A percentile compares a stretch with the other conserved stretches of the same genome.
These are phyloP conservation scores for Neurospora sp. DNA, from an alignment of 495 filamentous ascomycete genomes.

Conservation along the genomic window DNA sequence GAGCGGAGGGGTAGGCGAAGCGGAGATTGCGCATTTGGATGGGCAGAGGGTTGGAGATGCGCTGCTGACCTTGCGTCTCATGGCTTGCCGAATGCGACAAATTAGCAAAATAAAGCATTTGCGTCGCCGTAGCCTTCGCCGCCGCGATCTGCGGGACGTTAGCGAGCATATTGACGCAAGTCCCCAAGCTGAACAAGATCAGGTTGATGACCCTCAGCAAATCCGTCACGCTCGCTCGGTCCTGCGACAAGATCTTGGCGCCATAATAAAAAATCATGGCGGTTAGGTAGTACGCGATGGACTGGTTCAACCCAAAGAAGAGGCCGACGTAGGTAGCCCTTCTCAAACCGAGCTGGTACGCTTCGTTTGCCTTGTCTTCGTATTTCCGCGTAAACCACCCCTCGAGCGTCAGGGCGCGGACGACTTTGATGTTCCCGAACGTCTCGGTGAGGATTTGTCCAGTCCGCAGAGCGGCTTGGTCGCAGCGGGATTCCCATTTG, in stretches of 20 bases:
- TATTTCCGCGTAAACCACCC: conserved; percentile 62
- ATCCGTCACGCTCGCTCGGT: conserved; percentile 35
- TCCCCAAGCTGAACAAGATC: conserved; percentile 71
- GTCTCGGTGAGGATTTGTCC: conserved; percentile 63
- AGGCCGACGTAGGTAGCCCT: conserved; percentile 51
- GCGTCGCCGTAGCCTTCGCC: conserved; percentile 59
- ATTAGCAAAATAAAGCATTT: conserved; percentile 61
- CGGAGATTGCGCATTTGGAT: conserved; percentile 48
- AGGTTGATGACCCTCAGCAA: conserved; percentile 72
- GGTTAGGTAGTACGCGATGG: conserved; percentile 58
- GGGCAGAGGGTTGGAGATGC: conserved; percentile 43
- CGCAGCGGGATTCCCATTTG: conserved; percentile 61
- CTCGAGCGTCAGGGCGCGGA: conserved; percentile 71
- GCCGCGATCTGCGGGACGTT: conserved; percentile 74
- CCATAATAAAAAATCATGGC: conserved; percentile 83
- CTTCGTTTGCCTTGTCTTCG: conserved; percentile 32
- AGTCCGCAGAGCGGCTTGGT: conserved; percentile 44
- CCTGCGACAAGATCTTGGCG: conserved; percentile 45
- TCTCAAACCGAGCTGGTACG: conserved; percentile 46
- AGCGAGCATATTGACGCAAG: conserved; percentile 53
- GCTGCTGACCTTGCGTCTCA: conserved; percentile 43
- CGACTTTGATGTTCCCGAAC: conserved; percentile 72
- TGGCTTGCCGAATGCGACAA: conserved; percentile 46
- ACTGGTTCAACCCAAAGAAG: conserved; percentile 68
- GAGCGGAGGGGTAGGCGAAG: conserved; percentile 61